These are phyloP conservation scores for Fusarium odoratissimum DNA, from an alignment of 2,329 filamentous ascomycete genomes.

Conservation along the genomic window DNA sequence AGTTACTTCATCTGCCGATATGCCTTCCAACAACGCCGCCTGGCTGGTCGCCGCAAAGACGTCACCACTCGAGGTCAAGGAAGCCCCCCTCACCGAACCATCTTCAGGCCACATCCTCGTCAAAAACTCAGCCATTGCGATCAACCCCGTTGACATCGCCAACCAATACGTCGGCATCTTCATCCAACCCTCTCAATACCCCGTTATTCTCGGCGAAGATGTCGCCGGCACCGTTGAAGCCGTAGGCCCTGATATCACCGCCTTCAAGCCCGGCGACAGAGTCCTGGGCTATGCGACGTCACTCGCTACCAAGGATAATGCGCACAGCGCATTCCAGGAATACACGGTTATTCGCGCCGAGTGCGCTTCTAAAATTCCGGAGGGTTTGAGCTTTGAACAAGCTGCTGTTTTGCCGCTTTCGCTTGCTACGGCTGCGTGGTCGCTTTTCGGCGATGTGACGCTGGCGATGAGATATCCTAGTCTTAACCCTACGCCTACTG, in stretches of 20 bases:
- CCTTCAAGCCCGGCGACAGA: constrained; percentile 39
- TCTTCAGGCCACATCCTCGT: constrained; percentile 38
- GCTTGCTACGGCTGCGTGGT: constrained; percentile 35
- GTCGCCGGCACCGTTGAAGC: constrained; percentile 49
- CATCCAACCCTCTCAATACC: constrained; percentile 12
- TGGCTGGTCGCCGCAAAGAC: constrained; percentile 23
- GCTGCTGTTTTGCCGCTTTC: constrained; percentile 40
- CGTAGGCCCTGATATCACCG: constrained; percentile 41
- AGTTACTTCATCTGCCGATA: neutral
- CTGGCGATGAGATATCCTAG: constrained; percentile 20
- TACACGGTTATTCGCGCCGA: constrained; percentile 28
- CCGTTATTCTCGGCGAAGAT: constrained; percentile 46
- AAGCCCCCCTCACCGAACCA: constrained; percentile 20
- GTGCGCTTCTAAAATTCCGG: constrained; percentile 33
- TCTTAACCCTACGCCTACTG: neutral
- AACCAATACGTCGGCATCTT: constrained; percentile 37
- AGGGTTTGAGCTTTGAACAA: constrained; percentile 28
- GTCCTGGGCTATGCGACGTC: constrained; percentile 45
- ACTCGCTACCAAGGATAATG: constrained; percentile 45
- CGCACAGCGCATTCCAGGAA: constrained; percentile 30
- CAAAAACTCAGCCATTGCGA: constrained; percentile 47
- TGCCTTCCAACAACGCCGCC: constrained; percentile 27
- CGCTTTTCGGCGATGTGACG: constrained; percentile 35
- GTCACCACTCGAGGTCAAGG: constrained; percentile 27
- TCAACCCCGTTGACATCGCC: constrained; percentile 47